Percentiles rank a stretch among this genome's conserved stretches.
These are phyloP conservation scores for Closterium sp. DNA, from an alignment of 139 green algal genomes.

Conservation along the genomic window DNA sequence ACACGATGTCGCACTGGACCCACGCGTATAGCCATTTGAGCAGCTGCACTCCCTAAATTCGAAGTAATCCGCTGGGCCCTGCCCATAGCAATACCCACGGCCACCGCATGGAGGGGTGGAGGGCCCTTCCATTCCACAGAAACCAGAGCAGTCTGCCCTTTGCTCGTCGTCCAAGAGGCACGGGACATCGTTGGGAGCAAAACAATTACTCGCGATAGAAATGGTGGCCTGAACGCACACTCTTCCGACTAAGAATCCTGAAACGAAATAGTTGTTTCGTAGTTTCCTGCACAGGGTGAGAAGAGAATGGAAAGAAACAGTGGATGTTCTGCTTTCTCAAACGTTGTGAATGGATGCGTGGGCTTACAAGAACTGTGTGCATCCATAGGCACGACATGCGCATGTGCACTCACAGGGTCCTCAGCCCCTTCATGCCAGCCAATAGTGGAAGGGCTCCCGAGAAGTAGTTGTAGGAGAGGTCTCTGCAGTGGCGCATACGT, in stretches of 20 bases:
- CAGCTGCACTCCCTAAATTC: background rate
- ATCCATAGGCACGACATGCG: too few species aligned
- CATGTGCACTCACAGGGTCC: background rate
- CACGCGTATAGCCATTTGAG: background rate
- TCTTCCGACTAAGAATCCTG: too few species aligned
- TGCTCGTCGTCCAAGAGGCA: background rate
- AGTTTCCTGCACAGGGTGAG: background rate
- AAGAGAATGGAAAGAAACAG: too few species aligned
- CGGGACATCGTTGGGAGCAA: background rate
- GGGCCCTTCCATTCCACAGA: background rate
- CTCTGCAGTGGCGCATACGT: background rate
- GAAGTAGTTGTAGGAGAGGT: background rate
- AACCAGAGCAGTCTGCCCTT: background rate
- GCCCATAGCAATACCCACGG: background rate
- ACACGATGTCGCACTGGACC: background rate
- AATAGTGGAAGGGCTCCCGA: background rate
- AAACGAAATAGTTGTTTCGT: background rate
- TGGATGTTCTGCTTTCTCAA: too few species aligned
- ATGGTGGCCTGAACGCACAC: too few species aligned
- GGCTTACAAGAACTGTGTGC: too few species aligned
- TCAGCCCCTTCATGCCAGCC: background rate
- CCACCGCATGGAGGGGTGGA: background rate
- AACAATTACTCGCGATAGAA: too few species aligned
- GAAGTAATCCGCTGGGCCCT: background rate
- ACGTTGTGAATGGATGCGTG: too few species aligned